Conservation (phyloP, 2,329 filamentous ascomycete species). For the Paracoccidioides brasiliensis region DNA sequence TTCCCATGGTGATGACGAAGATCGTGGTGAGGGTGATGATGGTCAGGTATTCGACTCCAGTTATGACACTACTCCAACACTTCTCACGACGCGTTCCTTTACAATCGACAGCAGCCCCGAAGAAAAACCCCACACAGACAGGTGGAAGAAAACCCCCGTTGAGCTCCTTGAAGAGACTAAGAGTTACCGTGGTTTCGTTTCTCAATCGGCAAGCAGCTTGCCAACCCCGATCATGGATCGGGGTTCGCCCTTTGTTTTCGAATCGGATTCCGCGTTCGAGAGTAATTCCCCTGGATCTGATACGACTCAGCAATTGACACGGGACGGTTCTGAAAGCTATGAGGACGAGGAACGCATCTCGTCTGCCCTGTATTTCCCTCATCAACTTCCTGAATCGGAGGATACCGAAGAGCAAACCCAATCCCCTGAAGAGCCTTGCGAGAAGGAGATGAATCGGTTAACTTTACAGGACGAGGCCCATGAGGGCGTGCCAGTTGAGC, state of each 20-base stretch:
- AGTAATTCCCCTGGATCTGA: slow-evolving; percentile 3
- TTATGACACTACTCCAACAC: background rate
- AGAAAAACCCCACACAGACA: background rate
- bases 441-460: background rate
- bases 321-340: slow-evolving; percentile 19
- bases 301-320: background rate
- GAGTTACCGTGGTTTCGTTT: slow-evolving; percentile 33
- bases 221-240: slow-evolving; percentile 26
- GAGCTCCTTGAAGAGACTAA: slow-evolving; percentile 45
- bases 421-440: background rate
- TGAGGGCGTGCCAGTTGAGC: background rate
- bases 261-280: slow-evolving; percentile 1
- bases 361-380: slow-evolving; percentile 51
- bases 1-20: background rate
- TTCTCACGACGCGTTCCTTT: background rate
- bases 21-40: background rate
- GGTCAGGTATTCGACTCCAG: background rate
- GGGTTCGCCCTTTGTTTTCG: slow-evolving; percentile 1
- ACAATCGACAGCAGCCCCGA: background rate
- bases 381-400: slow-evolving; percentile 39
- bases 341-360: slow-evolving; percentile 52
- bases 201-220: slow-evolving; percentile 33
- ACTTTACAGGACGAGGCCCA: background rate
- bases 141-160: slow-evolving; percentile 27
- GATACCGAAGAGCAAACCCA: slow-evolving; percentile 14